These are phyloP conservation scores for Boletellus emodensis DNA, from an alignment of 768 basidiomycete genomes.

Conservation along the genomic window DNA sequence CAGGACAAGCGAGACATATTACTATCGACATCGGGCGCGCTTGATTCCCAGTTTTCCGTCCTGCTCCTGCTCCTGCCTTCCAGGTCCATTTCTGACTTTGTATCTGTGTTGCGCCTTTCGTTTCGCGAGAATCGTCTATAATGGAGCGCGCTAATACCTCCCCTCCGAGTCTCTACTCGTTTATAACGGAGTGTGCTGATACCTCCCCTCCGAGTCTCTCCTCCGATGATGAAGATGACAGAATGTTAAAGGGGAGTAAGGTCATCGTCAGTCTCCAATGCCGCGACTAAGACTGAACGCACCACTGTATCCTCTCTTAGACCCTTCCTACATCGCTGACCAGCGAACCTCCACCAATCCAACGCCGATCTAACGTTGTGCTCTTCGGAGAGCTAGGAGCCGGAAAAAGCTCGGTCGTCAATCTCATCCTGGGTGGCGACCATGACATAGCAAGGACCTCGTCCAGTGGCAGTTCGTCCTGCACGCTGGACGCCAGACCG, in stretches of 20 bases:
- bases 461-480: constrained; percentile 28
- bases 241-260: constrained; percentile 3
- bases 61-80: background rate
- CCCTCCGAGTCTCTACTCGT: too few relatives aligned
- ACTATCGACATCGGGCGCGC: constrained; percentile 4
- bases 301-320: background rate
- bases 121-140: background rate
- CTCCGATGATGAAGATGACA: background rate
- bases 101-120: background rate
- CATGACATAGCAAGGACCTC: constrained; percentile 27
- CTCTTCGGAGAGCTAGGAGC: constrained; percentile 30
- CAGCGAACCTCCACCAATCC: constrained; percentile 8
- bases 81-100: background rate
- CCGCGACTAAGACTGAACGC: constrained; percentile 4
- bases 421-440: constrained; percentile 33
- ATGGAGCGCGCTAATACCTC: too few relatives aligned
- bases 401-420: constrained; percentile 42
- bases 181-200: constrained; percentile 6
- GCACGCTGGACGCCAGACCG: constrained; percentile 30
- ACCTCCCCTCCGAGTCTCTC: background rate
- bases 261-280: constrained; percentile 3
- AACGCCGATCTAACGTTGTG: constrained; percentile 20
- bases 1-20: constrained; percentile 3
- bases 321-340: constrained; percentile 2
- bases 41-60: background rate